Percentiles rank a stretch among this genome's conserved stretches.
phyloP scores from a whole-genome alignment of 495 filamentous ascomycete species.

The Aspergillus campestris region DNA sequence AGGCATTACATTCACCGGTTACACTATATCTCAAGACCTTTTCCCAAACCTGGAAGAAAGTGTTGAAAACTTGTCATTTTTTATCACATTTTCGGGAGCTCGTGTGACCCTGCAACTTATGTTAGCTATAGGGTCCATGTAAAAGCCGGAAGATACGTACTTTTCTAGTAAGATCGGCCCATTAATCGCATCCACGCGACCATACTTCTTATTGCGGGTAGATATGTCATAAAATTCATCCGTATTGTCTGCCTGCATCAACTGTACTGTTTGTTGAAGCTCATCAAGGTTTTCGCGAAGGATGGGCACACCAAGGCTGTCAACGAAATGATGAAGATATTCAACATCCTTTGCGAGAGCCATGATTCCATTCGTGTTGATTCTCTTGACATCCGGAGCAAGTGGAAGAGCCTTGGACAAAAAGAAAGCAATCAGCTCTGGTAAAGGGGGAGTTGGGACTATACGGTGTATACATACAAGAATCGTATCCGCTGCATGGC shows the following conservation, averaged over 20 bases:
- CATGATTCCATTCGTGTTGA: slow-evolving; percentile 77
- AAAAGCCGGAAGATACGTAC: slow-evolving; percentile 34
- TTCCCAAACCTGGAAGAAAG: slow-evolving; percentile 67
- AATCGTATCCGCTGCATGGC: slow-evolving; percentile 81
- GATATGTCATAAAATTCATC: slow-evolving; percentile 92
- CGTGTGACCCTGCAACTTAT: slow-evolving; percentile 49
- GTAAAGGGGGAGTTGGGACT: neutral
- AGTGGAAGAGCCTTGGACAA: slow-evolving; percentile 63
- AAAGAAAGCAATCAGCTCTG: slow-evolving; percentile 5
- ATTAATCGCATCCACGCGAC: slow-evolving; percentile 80
- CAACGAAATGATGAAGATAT: slow-evolving; percentile 77
- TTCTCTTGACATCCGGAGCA: slow-evolving; percentile 66
- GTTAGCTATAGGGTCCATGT: slow-evolving; percentile 24
- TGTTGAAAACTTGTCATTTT: slow-evolving; percentile 55
- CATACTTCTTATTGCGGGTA: slow-evolving; percentile 83
- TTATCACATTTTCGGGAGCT: slow-evolving; percentile 48
- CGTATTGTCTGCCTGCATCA: slow-evolving; percentile 81
- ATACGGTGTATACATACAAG: slow-evolving; percentile 43
- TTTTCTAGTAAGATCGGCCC: slow-evolving; percentile 85
- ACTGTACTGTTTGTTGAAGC: slow-evolving; percentile 76
- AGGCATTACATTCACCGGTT: no score
- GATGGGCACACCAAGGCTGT: slow-evolving; percentile 69
- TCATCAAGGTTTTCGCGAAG: slow-evolving; percentile 83
- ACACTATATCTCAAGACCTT: slow-evolving; percentile 28
- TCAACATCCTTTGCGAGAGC: slow-evolving; percentile 75